Evolutionary conservation across 1,284 basidiomycete species (phyloP), one percentile per base, ranked within the genome.

Genomic region (Leucoagaricus sp.): DNA sequence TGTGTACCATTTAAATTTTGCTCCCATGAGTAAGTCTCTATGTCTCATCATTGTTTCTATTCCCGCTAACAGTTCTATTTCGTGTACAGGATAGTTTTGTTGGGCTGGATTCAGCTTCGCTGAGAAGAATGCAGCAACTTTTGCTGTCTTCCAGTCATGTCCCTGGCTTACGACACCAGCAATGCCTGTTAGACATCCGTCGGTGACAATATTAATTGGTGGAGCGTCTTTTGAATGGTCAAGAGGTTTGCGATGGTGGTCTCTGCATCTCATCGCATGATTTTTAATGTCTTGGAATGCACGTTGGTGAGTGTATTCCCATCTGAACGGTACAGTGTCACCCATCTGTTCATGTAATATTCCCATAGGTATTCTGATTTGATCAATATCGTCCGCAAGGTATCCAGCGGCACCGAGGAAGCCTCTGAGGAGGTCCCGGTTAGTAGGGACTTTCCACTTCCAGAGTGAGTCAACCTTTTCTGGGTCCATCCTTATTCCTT

Each of bases 41-140:
- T 73, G 65, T 1, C 65, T 17, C 21, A 71, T 58, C 61, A 76
- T 67, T 10, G 72, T 63, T 54, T 74, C 68, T 0, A 75, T 57
- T 0, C 71, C 67, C 0, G 69, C 73, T 0, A 76, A 45, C 58
- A 74, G 61, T 51, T 76, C 72, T 3, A n/a, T n/a, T n/a, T n/a
- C n/a, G n/a, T n/a, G n/a, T n/a, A n/a, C n/a, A n/a, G n/a, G 40
- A 23, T 34, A 69, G 66, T 58, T 76, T 25, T 73, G 69, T 58
- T 76, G 73, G 0, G 74, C 70, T 0, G 67, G 52, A 34, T 67
- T 72, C 38, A 76, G 59, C 50, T 75, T 76, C 4, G 70, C 73
- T 0, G 69, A 75, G 58, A 65, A 73, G 58, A 76, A 76, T 0
- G 69, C 71, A 6, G 68, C 67, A 0, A 71, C 60, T 7, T 58